phyloP scores from a whole-genome alignment of 805 yeast species.

The Wickerhamomyces ciferrii region DNA sequence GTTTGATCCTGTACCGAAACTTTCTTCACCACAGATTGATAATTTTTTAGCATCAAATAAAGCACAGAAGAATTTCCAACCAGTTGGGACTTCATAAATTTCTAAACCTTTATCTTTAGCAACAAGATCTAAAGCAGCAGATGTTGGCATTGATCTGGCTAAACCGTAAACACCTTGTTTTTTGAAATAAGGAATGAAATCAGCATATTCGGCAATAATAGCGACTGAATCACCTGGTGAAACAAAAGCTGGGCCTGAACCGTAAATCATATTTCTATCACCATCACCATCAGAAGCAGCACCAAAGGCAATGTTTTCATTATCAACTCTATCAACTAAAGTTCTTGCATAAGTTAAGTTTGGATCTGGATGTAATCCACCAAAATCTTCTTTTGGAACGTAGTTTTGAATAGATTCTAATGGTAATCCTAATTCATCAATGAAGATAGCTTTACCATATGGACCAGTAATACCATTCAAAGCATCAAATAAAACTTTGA shows the following conservation, averaged over 20 bases:
- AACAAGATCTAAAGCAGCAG: constrained; percentile 89
- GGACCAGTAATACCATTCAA: constrained; percentile 97
- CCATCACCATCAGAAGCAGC: constrained; percentile 99
- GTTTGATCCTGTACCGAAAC: constrained; percentile 96
- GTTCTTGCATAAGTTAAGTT: constrained; percentile 91
- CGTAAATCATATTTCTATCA: constrained; percentile 97
- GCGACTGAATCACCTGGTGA: constrained; percentile 99
- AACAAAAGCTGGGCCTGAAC: constrained; percentile 79
- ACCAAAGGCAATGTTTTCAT: constrained; percentile 80
- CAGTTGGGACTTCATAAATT: constrained; percentile 95
- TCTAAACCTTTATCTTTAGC: constrained; percentile 72
- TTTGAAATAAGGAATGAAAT: constrained; percentile 87
- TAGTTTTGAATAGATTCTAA: constrained; percentile 69
- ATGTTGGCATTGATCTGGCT: constrained; percentile 97
- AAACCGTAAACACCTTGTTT: constrained; percentile 84
- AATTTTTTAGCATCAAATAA: constrained; percentile 88
- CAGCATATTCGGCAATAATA: constrained; percentile 89
- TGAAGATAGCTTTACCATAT: constrained; percentile 79
- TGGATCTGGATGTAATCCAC: constrained; percentile 98
- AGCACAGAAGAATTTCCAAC: constrained; percentile 98
- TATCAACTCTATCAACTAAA: constrained; percentile 81
- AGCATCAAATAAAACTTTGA: constrained; percentile 81
- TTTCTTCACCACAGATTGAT: constrained; percentile 97
- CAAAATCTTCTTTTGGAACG: constrained; percentile 82
- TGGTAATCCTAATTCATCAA: constrained; percentile 80